Conservation (phyloP, 306 rosid genomes). For the Styphnolobium japonicum region DNA sequence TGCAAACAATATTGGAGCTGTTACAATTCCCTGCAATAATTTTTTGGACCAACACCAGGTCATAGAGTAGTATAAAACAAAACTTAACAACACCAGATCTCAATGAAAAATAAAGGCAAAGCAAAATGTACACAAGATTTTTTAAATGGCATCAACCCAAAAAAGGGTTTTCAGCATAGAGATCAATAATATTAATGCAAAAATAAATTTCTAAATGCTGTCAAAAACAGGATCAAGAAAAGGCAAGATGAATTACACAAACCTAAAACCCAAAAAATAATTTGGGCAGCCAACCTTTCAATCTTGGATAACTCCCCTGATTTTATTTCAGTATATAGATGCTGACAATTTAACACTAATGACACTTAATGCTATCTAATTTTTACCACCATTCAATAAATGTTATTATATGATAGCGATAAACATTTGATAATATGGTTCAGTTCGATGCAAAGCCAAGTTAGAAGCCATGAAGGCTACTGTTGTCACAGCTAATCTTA, state of each 20-base stretch:
- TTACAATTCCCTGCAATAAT: constrained; percentile 75
- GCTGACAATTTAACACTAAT: too few relatives aligned
- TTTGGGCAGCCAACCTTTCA: too few relatives aligned
- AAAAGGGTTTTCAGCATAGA: background rate
- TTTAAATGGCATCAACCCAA: background rate
- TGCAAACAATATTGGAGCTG: constrained; percentile 93
- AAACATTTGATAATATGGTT: too few relatives aligned
- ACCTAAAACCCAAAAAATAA: too few relatives aligned
- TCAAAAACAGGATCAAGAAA: constrained; percentile 1
- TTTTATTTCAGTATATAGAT: too few relatives aligned
- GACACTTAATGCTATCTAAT: too few relatives aligned
- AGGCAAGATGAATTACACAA: background rate
- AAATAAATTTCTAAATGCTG: background rate
- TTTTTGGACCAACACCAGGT: constrained; percentile 8
- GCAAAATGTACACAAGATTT: background rate
- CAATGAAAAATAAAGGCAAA: constrained; percentile 14
- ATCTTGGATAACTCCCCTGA: too few relatives aligned
- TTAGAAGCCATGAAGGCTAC: too few relatives aligned
- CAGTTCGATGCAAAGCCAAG: too few relatives aligned
- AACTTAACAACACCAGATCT: background rate
- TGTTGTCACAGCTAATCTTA: too few relatives aligned
- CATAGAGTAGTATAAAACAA: background rate
- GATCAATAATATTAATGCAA: background rate
- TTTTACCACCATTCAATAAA: too few relatives aligned
- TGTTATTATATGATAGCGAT: too few relatives aligned